phyloP scores from a whole-genome alignment of 768 basidiomycete genomes.

The Termitomyces sp. region DNA sequence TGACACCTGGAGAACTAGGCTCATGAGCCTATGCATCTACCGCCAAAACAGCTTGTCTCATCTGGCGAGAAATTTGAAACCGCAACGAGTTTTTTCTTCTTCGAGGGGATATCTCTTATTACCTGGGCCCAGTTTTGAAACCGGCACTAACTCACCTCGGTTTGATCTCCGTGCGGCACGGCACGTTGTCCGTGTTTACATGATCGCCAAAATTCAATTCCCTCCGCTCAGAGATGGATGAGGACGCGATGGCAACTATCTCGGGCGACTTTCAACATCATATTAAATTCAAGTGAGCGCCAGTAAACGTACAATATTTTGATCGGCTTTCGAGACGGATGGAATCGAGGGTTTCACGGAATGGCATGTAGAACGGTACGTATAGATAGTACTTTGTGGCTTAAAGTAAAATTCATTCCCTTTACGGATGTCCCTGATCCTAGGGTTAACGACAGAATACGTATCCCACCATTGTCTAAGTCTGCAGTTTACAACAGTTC shows the following conservation, averaged over 20 bases:
- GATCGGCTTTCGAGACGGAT: neutral
- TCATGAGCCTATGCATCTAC: neutral
- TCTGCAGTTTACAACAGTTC: too few species aligned
- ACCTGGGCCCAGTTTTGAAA: neutral
- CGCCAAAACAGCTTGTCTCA: neutral
- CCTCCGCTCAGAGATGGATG: too few species aligned
- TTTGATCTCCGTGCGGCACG: neutral
- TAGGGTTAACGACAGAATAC: neutral
- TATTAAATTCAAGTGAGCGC: neutral
- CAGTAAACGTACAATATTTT: neutral
- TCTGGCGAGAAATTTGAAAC: neutral
- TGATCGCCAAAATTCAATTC: too few species aligned
- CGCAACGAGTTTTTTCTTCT: neutral
- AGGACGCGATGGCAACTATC: neutral
- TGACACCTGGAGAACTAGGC: too few species aligned
- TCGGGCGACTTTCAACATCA: neutral
- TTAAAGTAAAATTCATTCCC: neutral
- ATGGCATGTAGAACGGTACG: neutral
- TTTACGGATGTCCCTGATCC: too few species aligned
- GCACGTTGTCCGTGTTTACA: neutral
- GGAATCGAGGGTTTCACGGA: neutral
- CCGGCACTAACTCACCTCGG: neutral
- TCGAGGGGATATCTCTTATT: neutral
- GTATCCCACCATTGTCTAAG: too few species aligned
- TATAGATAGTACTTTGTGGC: neutral